Evolutionary conservation across 306 rosid species (phyloP), one percentile per base, ranked within the genome.

Genomic region (Casuarina cunninghamiana): DNA sequence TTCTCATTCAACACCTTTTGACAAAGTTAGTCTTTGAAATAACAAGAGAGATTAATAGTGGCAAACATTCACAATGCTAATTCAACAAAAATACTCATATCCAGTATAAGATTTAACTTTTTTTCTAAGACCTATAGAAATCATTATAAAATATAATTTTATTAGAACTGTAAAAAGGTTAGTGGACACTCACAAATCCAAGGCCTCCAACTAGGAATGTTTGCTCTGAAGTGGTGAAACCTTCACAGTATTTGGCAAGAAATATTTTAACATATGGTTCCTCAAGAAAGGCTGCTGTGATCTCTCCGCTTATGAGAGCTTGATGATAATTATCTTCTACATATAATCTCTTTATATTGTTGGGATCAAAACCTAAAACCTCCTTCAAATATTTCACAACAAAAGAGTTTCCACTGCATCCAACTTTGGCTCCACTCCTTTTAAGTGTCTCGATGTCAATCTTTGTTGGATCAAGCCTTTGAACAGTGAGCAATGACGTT

Each of bases 171-270:
- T 26, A 0, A 9, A 60, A 7, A 11, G 66, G 10, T 26, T 3
- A 26, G 5, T 26, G 16, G 15, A 10, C 5, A 60, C 42, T 32
- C 42, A 60, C 42, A 60, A 63, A 81, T 76, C 81, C 81, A 5
- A 76, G 71, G 2, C 85, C 85, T 53, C 78, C 81, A 49, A 69
- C 60, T 50, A 74, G 78, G 55, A 74, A 26, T 42, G 73, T 5
- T 55, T 53, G 68, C 32, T 74, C 78, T 2, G 77, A 13, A 26
- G 72, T 77, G 54, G 60, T 45, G 49, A 71, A 51, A 32, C 35
- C 54, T n/a, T 62, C 69, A 60, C 85, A 77, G 50, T 77, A 13
- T 15, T 62, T 53, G 6, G 81, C 57, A 4, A 72, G 80, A 58
- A 76, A 71, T 13, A 81, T 2, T 38, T 76, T 81, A 39, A 73